These are phyloP conservation scores for Euphorbia pulcherrima DNA, from an alignment of 345 rosid species.

Conservation along the genomic window DNA sequence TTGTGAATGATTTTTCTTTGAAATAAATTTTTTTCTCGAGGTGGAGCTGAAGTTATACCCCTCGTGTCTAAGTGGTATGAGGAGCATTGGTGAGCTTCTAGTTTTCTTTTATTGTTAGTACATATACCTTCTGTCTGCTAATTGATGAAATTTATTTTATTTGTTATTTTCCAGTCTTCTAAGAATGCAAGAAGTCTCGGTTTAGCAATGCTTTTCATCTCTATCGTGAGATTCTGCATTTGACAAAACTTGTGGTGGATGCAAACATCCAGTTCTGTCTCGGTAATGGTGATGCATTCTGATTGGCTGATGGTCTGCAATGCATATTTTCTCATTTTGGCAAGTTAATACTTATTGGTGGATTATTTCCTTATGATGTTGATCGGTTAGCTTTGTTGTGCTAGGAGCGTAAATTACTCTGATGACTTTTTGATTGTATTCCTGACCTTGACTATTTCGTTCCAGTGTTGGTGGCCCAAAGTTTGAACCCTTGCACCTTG, in stretches of 20 bases:
- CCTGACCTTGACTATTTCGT: no score
- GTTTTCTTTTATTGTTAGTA: background rate
- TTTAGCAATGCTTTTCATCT: constrained; percentile 99
- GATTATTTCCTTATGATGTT: no score
- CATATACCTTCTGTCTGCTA: background rate
- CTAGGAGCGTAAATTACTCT: no score
- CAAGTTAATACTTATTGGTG: no score
- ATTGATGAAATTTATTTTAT: constrained; percentile 6
- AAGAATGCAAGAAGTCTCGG: constrained; percentile 93
- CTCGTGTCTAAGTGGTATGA: constrained; percentile 98
- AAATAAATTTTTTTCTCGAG: no score
- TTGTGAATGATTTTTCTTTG: no score
- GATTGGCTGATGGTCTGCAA: constrained; percentile 93
- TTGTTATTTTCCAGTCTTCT: constrained; percentile 69
- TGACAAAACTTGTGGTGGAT: constrained; percentile 97
- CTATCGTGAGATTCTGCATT: constrained; percentile 89
- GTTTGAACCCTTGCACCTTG: no score
- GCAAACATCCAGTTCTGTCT: constrained; percentile 94
- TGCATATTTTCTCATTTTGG: constrained; percentile 97
- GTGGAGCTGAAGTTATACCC: constrained; percentile 98
- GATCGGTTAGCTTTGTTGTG: no score
- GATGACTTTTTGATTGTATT: no score
- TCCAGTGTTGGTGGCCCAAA: no score
- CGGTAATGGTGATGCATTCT: constrained; percentile 98
- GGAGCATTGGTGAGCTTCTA: constrained; percentile 79